Base-by-base conservation (phyloP, 768 basidiomycete species). In the Filobasidium floriforme region DNA sequence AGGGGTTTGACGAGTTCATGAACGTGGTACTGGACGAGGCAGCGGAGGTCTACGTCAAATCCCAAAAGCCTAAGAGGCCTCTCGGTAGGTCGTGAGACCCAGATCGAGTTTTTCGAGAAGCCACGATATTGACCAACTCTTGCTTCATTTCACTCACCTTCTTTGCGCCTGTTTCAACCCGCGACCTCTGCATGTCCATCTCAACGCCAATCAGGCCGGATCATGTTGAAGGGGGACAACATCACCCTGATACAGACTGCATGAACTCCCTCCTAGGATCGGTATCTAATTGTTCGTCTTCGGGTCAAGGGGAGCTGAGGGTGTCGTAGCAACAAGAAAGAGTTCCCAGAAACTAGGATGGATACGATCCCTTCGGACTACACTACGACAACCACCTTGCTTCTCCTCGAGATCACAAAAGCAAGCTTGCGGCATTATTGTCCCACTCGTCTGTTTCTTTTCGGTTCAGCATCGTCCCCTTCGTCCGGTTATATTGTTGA, bases 1-100 rank as follows among this genome's bases (percentile, higher is more conserved):
- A 97, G 94, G 93, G 94, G 46, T 99, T 99, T 73, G 94, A 99
- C 76, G 94, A 99, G 79, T 99, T 97, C 81, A 99, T 99, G 94
- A 99, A 99, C 76, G 81, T 99, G 37, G 90, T 97, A 41, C 81
- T 99, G 26, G 94, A 99, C 72, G 90, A 96, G 59, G 91, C 93
- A 52, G 84, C 85, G 61, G 94, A 99, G 79, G 87, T 96, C 12
- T 94, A 86, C 74, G 69, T 80, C 59, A 91, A 92, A 77, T 91
- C 90, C 68, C 87, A 85, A 62, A 89, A 92, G 80, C 89, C 90
- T 54, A 83, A 88, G 73, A 81, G 86, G 79, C 86, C 90, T 68
- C 82, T 98, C 46, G 93, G 92, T 92, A 70, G 64, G 85, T 79
- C 43, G 12, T 37, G 32, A 9, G 32, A 37, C 40, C 64, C 46